Percentiles rank a stretch among this genome's conserved stretches.
phyloP scores from a whole-genome alignment of 208 protist species.

The Leishmania gerbilli region DNA sequence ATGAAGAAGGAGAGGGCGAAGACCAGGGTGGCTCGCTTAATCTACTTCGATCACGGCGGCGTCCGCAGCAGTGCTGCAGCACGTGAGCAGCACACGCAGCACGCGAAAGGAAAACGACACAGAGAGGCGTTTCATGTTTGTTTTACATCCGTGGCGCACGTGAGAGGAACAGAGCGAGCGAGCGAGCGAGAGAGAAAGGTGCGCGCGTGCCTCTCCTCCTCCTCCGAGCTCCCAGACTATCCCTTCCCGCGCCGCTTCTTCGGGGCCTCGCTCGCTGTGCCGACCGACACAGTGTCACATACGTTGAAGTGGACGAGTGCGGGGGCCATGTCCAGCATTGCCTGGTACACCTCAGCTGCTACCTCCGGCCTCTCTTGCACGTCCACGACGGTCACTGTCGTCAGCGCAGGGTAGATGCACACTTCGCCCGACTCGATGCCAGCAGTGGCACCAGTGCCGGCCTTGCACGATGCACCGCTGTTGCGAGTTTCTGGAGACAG shows the following conservation, averaged over 20 bases:
- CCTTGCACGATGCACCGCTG: conserved; percentile 13
- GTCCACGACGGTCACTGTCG: conserved; percentile 65
- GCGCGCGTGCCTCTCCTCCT: not conserved
- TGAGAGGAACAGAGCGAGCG: not conserved
- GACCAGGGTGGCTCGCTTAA: not conserved
- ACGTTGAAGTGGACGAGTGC: conserved; percentile 63
- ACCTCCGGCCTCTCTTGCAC: conserved; percentile 40
- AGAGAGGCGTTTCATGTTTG: not conserved
- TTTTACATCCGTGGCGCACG: not conserved
- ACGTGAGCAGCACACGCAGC: not conserved
- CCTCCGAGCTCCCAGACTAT: not conserved
- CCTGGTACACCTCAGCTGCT: conserved; percentile 43
- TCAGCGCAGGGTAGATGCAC: conserved; percentile 46
- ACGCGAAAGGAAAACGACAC: not conserved
- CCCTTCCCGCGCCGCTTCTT: conserved; percentile 16
- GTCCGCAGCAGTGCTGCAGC: not conserved
- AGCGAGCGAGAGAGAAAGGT: not conserved
- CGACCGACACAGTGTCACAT: conserved; percentile 56
- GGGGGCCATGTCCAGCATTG: conserved; percentile 47
- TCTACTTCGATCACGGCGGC: not conserved
- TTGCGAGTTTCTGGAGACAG: conserved; percentile 14
- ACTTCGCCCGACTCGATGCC: conserved; percentile 27
- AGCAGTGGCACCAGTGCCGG: conserved; percentile 9
- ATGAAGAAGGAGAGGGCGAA: not conserved
- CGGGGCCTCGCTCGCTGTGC: conserved; percentile 26